These are phyloP conservation scores for Acanthamoeba castellanii DNA, from an alignment of 208 protist genomes.

Conservation along the genomic window DNA sequence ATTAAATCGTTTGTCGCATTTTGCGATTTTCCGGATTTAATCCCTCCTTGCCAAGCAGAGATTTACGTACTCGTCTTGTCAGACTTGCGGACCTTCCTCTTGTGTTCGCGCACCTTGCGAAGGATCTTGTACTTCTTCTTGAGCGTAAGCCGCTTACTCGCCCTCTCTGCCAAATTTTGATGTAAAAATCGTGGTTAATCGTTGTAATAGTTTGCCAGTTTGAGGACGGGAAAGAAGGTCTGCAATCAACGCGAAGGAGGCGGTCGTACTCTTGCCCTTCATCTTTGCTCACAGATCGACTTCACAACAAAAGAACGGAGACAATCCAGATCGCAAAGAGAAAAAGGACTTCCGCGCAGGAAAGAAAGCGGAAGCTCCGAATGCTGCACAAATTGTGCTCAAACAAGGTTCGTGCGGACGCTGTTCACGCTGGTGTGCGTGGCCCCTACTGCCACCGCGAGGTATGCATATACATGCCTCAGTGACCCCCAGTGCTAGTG, in stretches of 20 bases:
- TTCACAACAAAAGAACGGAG: background rate
- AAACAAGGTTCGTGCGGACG: background rate
- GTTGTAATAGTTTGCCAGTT: background rate
- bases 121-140: slow-evolving; percentile 64
- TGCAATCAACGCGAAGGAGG: background rate
- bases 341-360: background rate
- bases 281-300: background rate
- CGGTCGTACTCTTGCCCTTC: slow-evolving; percentile 28
- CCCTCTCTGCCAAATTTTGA: slow-evolving; percentile 28
- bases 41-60: background rate
- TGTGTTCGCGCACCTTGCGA: slow-evolving; percentile 53
- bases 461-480: too few relatives aligned
- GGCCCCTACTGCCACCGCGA: too few relatives aligned
- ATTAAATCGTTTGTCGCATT: too few relatives aligned
- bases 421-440: too few relatives aligned
- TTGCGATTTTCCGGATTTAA: background rate
- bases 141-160: slow-evolving; percentile 36
- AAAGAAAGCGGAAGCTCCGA: background rate
- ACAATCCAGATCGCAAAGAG: background rate
- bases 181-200: background rate
- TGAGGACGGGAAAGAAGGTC: background rate
- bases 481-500: too few relatives aligned
- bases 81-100: slow-evolving; percentile 36
- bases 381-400: background rate
- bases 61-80: background rate